Evolutionary conservation across 768 basidiomycete genomes (phyloP), one percentile per base, ranked within the genome.

Genomic region (Porpolomopsis calyptriformis): DNA sequence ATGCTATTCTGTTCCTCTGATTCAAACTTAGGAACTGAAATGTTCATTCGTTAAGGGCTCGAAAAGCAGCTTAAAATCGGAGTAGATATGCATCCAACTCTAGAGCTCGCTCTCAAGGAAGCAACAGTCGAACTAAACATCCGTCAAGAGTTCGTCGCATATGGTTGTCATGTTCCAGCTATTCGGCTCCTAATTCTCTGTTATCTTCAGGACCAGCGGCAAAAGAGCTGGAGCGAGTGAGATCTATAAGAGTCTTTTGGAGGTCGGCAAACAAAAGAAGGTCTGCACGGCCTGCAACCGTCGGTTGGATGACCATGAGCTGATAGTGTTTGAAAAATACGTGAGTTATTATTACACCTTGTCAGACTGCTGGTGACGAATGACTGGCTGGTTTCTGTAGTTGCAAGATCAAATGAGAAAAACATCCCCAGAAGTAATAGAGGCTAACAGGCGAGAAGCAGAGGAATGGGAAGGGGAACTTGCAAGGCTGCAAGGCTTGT

Each of bases 211-310:
- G 23, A 22, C 14, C 6, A 42, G 40, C 23, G 47, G 47, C 11
- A 40, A 22, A 11, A 22, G 58, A 23, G 53, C 57, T 24, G 66
- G 64, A 10, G 60, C 61, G 2, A 64, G 61, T 29, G 43, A 60
- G 19, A 68, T 73, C 27, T 93, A 77, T 47, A 67, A 78, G 47
- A 58, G 60, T 1, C 53, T 87, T 24, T 68, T 89, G 33, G 63
- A 66, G 12, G 60, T 63, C 1, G 87, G 84, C 26, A 76, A 75
- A 57, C 65, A 70, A 41, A 75, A 81, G 50, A 80, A 83, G 55
- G 61, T 70, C 0, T 99, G 94, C 55, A 68, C 75, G 9, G 80
- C 79, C 6, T 98, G 94, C 58, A 78, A 80, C 53, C 76, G 92
- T 1, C 68, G 68, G 31, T 64, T 97, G 57, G 65, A 73, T 18